A percentile compares a stretch with the other conserved stretches of the same genome.
phyloP scores from a whole-genome alignment of 2,329 filamentous ascomycete species.

The Exophiala viscosa region DNA sequence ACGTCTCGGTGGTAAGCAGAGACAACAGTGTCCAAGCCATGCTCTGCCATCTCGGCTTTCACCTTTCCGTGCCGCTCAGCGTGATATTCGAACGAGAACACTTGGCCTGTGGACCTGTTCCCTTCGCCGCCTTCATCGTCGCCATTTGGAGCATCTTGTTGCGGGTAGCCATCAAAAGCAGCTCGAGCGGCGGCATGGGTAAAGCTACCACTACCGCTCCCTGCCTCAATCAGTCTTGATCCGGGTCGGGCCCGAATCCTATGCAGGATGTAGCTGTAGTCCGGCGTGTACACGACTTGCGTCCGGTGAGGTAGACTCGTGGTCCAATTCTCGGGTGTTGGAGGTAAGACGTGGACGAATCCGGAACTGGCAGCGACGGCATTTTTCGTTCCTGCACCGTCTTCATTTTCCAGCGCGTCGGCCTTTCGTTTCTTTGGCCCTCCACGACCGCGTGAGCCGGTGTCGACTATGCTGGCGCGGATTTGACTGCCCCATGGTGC shows the following conservation, averaged over 20 bases:
- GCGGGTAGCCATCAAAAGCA: slow-evolving; percentile 43
- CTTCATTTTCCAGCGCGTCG: slow-evolving; percentile 36
- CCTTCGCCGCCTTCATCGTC: background rate
- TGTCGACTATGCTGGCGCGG: slow-evolving; percentile 83
- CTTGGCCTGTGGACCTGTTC: slow-evolving; percentile 37
- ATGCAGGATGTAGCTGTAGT: slow-evolving; percentile 52
- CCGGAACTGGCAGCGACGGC: slow-evolving; percentile 43
- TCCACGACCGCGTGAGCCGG: slow-evolving; percentile 76
- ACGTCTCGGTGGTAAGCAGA: slow-evolving; percentile 48
- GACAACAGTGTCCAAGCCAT: slow-evolving; percentile 44
- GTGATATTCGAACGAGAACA: slow-evolving; percentile 52
- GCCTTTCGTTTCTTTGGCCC: slow-evolving; percentile 52
- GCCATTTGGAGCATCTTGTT: background rate
- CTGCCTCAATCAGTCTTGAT: slow-evolving; percentile 47
- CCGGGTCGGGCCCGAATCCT: slow-evolving; percentile 46
- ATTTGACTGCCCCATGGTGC: slow-evolving; percentile 91
- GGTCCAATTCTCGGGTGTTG: slow-evolving; percentile 51
- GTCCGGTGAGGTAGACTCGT: slow-evolving; percentile 50
- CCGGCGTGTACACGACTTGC: slow-evolving; percentile 52
- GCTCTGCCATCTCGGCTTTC: slow-evolving; percentile 41
- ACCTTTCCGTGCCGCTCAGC: slow-evolving; percentile 41
- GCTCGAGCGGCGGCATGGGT: slow-evolving; percentile 49
- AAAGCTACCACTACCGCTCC: slow-evolving; percentile 51
- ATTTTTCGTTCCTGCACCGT: slow-evolving; percentile 28
- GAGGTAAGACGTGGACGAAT: slow-evolving; percentile 48